Evolutionary conservation across 257 asterid genomes (phyloP).

Genomic region (Solanum peruvianum): DNA sequence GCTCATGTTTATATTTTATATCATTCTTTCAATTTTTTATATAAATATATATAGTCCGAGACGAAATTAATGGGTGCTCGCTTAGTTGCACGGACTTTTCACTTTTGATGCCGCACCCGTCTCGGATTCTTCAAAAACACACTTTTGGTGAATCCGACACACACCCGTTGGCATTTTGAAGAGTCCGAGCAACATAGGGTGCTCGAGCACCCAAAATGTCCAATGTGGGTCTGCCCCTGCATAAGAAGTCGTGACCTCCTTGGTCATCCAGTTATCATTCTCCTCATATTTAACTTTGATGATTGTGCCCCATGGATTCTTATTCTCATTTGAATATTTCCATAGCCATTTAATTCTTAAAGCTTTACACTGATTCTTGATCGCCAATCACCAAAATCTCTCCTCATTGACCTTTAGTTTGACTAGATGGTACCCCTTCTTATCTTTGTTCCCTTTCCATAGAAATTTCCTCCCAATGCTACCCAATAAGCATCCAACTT

Average conservation of each 20-base stretch:
- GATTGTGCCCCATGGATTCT: not conserved
- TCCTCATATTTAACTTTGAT: not conserved
- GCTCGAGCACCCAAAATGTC: no score
- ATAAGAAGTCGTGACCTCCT: not conserved
- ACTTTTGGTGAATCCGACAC: no score
- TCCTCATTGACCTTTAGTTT: not conserved
- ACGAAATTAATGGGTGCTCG: no score
- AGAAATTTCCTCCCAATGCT: not conserved
- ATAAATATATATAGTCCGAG: no score
- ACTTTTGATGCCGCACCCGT: no score
- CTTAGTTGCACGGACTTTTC: no score
- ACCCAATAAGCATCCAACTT: not conserved
- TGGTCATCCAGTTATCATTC: not conserved
- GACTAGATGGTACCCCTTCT: not conserved
- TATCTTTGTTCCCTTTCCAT: not conserved
- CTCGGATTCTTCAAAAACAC: no score
- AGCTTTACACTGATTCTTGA: not conserved
- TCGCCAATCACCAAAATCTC: not conserved
- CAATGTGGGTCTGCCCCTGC: no score
- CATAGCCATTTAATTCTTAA: not conserved
- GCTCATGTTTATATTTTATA: no score
- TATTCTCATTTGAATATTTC: not conserved
- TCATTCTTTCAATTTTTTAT: no score
- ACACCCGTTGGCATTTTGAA: no score
- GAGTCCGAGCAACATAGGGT: no score